Base-by-base conservation (phyloP, 805 yeast genomes). In the Metschnikowia dekortorum region DNA sequence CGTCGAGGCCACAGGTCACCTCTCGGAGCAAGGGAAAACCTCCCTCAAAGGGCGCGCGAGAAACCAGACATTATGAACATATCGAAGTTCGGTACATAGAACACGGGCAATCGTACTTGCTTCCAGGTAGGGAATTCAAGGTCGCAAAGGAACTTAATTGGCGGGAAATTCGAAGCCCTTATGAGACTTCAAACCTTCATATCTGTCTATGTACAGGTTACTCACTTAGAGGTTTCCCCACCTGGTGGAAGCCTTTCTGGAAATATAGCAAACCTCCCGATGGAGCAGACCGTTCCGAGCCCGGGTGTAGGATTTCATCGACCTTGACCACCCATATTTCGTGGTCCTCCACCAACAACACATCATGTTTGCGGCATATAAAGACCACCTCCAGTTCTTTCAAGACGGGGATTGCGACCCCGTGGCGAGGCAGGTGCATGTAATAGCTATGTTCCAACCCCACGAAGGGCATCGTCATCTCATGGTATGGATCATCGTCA, bases 261-360 rank as follows among this genome's bases (percentile, higher is more conserved):
- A 78, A 85, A 57, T 85, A 85, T 13, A 87, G 60, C 40, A 87
- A 63, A 0, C 92, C 92, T 13, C 91, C 91, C 2, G 79, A 69
- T 36, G 71, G 50, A 30, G 49, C 46, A 9, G 32, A 50, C 28
- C 53, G 50, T 9, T 48, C 34, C 9, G 53, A 50, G 35, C 66
- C 64, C 2, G 67, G 69, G n/a, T 53, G 54, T 36, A 70, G 53
- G 2, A 86, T 79, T 38, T 85, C 85, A 35, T 73, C 68, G 4
- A 92, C 95, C 52, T 80, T 76, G 3, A 89, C 96, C 4, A 90
- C 81, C 94, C 97, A 89, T 3, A 92, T 82, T 63, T 91, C 96
- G 68, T 92, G 98, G 61, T 87, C 89, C 53, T 87, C 90, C 0
- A 89, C 84, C 9, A 64, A 64, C 46, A 86, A 75, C 4, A 77